phyloP scores from a whole-genome alignment of 139 green algal genomes.

The Haematococcus sp. region DNA sequence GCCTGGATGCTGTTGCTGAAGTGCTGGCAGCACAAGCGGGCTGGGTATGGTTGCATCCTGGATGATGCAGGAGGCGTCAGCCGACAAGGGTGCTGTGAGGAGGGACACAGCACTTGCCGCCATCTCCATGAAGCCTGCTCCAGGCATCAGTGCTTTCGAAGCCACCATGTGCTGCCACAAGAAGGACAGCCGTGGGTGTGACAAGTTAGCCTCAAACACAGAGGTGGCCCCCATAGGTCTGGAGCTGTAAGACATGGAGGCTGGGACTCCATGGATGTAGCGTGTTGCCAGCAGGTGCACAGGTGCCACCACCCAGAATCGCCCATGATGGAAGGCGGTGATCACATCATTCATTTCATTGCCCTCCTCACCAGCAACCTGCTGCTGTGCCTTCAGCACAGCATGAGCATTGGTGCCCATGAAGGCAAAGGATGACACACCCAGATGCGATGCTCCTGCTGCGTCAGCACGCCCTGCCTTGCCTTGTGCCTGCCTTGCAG shows the following conservation, averaged over 20 bases:
- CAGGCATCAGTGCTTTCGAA: constrained; percentile 28
- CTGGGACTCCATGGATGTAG: too few relatives aligned
- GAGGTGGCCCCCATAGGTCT: not conserved
- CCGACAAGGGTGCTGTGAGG: not conserved
- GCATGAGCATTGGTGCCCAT: constrained; percentile 58
- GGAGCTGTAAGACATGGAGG: too few relatives aligned
- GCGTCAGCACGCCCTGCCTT: not conserved
- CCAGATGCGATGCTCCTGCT: not conserved
- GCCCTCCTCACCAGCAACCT: not conserved
- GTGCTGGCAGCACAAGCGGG: constrained; percentile 35
- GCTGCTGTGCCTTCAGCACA: constrained; percentile 1
- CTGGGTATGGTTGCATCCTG: constrained; percentile 24
- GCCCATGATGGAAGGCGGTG: too few relatives aligned
- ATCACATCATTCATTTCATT: too few relatives aligned
- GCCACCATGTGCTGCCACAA: constrained; percentile 45
- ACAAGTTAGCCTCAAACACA: constrained; percentile 24
- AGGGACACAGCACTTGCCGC: constrained; percentile 36
- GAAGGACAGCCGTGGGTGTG: constrained; percentile 21
- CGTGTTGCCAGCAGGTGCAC: not conserved
- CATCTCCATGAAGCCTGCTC: constrained; percentile 49
- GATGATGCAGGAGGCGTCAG: not conserved
- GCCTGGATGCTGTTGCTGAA: not conserved
- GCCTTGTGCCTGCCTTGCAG: not conserved
- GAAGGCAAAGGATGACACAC: constrained; percentile 50
- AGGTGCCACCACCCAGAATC: not conserved